A percentile compares a stretch with the other conserved stretches of the same genome.
Evolutionary conservation across 1,284 basidiomycete genomes (phyloP).

Genomic region (Cryptococcus wingfieldii): DNA sequence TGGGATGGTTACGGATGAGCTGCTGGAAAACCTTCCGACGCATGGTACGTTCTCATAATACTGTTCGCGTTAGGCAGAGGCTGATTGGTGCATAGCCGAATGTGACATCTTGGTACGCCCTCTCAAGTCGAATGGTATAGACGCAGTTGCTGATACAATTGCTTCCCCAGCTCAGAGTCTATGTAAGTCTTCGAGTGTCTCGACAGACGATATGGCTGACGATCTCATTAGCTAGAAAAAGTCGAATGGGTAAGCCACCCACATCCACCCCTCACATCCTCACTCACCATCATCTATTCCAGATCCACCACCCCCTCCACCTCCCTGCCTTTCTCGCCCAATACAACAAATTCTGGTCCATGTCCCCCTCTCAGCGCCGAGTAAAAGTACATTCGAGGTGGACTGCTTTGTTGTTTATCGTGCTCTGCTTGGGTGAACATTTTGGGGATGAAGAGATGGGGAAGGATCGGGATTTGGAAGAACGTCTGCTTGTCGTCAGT

Average conservation of each 20-base stretch:
- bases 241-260: constrained; percentile 17
- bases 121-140: background rate
- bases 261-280: background rate
- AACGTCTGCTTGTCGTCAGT: constrained; percentile 8
- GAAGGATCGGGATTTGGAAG: constrained; percentile 6
- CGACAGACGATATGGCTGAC: background rate
- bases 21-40: constrained; percentile 10
- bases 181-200: constrained; percentile 3
- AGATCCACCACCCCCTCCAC: constrained; percentile 21
- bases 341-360: constrained; percentile 17
- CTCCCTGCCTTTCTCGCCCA: constrained; percentile 16
- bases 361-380: constrained; percentile 4
- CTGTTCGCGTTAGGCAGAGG: too few relatives aligned
- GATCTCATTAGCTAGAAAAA: constrained; percentile 10
- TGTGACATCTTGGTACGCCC: background rate
- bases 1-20: constrained; percentile 13
- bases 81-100: background rate
- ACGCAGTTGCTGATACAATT: background rate
- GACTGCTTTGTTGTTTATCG: constrained; percentile 16
- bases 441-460: constrained; percentile 14
- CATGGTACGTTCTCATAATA: constrained; percentile 2
- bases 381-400: constrained; percentile 15
- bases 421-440: constrained; percentile 14
- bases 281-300: background rate
- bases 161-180: constrained; percentile 10